Evolutionary conservation across 2,329 filamentous ascomycete genomes (phyloP), one percentile per base, ranked within the genome.

Genomic region (Xylaria sp.): DNA sequence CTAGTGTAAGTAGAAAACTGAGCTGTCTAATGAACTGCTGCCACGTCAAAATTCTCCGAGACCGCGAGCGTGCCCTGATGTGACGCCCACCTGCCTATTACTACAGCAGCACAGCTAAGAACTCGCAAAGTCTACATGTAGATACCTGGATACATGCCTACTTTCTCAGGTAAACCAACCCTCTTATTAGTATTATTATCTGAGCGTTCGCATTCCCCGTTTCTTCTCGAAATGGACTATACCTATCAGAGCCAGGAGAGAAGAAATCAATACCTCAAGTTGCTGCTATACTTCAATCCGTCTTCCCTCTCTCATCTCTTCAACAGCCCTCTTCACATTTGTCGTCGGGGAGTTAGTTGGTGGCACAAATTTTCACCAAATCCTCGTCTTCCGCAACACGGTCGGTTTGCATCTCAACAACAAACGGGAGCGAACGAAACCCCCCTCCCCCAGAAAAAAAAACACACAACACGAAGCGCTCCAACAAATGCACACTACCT

Each of bases 21-120:
- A 60, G 7, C 68, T 61, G 72, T 70, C 75, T 76, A 76, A 76
- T 77, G 73, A 76, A 69, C 74, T 74, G 72, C 73, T 73, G 75
- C 76, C 76, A 78, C 76, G 75, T 78, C 76, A 76, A 78, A 76
- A 75, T 71, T 77, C 74, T 75, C 76, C 76, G 75, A 68, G 46
- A 46, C 64, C 66, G 60, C 59, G 63, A 61, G 57, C 66, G 67
- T 53, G 62, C 57, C 68, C 59, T 64, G 65, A 70, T 63, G 57
- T 57, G 65, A 70, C 62, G 52, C 63, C 67, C 60, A 65, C 60
- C 69, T 66, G 63, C 66, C 70, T 68, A 62, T 70, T 69, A 66
- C 56, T 67, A 61, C 52, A 48, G 13, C 45, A 50, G 46, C 46
- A 48, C 46, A 48, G 23, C 46, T 18, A 9, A 25, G n/a, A 25